Percentiles rank a stretch among this genome's conserved stretches.
Conservation (phyloP, 108 stramenopile species). For the Conticribra weissflogii region DNA sequence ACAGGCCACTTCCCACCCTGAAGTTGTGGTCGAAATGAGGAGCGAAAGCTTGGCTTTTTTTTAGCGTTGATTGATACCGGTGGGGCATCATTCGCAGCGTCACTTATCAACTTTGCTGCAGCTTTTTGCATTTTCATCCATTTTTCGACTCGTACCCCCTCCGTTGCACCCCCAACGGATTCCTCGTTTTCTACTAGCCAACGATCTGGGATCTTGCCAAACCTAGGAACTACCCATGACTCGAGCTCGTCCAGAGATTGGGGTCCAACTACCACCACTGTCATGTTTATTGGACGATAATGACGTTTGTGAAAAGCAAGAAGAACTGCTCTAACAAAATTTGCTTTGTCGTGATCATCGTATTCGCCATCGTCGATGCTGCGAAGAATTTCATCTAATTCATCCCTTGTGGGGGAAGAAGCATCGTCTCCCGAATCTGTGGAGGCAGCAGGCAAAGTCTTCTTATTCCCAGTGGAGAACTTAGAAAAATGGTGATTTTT, state of each 20-base stretch:
- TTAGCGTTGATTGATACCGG: constrained; percentile 34
- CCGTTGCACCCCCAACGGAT: neutral
- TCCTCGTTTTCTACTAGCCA: constrained; percentile 2
- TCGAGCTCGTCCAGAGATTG: constrained; percentile 82
- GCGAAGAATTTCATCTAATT: constrained; percentile 5
- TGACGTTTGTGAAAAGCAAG: constrained; percentile 84
- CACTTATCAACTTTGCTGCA: constrained; percentile 54
- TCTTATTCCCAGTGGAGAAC: constrained; percentile 81
- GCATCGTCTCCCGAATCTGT: constrained; percentile 12
- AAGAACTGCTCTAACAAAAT: constrained; percentile 65
- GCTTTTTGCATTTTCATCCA: constrained; percentile 35
- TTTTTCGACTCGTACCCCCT: constrained; percentile 30
- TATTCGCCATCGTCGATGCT: constrained; percentile 23
- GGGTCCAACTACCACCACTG: constrained; percentile 78
- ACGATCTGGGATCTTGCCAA: constrained; percentile 56
- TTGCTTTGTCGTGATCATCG: constrained; percentile 51
- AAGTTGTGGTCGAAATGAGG: constrained; percentile 60
- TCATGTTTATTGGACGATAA: constrained; percentile 81
- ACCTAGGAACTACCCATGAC: constrained; percentile 68
- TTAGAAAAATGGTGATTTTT: constrained; percentile 77
- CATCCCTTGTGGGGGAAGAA: neutral
- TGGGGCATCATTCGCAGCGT: constrained; percentile 74
- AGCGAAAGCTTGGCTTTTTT: constrained; percentile 37
- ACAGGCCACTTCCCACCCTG: constrained; percentile 66
- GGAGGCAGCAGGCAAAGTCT: constrained; percentile 61